Percentiles rank a stretch among this genome's conserved stretches.
Conservation (phyloP, 208 protist species). For the Trypanosoma platydactyli region DNA sequence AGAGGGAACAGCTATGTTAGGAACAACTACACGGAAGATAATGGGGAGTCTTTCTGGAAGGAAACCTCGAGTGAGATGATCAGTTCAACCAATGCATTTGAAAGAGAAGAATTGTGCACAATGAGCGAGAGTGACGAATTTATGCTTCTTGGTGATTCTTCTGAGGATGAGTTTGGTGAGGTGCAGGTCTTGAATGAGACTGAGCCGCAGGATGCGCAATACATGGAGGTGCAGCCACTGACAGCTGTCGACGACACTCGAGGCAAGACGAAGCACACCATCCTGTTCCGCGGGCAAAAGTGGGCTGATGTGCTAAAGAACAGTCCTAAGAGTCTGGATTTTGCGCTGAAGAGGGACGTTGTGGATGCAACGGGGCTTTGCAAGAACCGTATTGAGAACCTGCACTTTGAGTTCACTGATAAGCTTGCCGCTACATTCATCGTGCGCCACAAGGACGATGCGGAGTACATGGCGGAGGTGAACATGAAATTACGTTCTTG, state of each 20-base stretch:
- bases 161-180: no score
- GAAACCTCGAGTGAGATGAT: no score
- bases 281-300: slow-evolving; percentile 55
- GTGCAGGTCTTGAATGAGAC: no score
- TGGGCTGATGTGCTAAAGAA: slow-evolving; percentile 39
- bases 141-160: no score
- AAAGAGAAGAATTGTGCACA: no score
- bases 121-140: no score
- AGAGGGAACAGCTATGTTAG: no score
- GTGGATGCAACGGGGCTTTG: slow-evolving; percentile 26
- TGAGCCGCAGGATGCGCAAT: slow-evolving; percentile 15
- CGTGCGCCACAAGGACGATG: slow-evolving; percentile 19
- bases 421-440: slow-evolving; percentile 50
- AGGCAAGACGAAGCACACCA: slow-evolving; percentile 40
- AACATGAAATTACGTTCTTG: no score
- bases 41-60: no score
- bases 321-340: slow-evolving; percentile 22
- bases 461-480: neutral
- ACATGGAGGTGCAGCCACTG: no score
- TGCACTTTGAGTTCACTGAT: slow-evolving; percentile 40
- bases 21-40: no score
- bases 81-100: no score
- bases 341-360: slow-evolving; percentile 45
- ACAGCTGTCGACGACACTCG: neutral
- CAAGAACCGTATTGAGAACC: slow-evolving; percentile 28